Base-by-base conservation (phyloP, 331 rosid genomes). In the Pyrus hybrid region DNA sequence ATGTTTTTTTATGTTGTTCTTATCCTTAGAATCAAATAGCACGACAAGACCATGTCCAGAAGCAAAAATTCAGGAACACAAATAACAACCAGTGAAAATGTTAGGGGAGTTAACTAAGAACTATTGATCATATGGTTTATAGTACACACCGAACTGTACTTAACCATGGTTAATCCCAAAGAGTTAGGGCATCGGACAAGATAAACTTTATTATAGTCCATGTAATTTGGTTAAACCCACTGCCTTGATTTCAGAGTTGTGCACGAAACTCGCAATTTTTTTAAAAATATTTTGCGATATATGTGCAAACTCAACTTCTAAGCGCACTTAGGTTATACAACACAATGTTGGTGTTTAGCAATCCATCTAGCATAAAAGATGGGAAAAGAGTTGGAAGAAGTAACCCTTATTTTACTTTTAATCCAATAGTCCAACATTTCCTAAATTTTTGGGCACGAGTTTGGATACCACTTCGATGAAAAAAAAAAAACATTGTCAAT, bases 191-290 rank as follows among this genome's bases (percentile, higher is more conserved):
- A 74, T 63, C 57, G 65, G 71, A 72, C 80, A 61, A 64, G 47
- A 57, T 29, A 14, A 76, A 80, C 66, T 75, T 81, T 77, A 86
- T 81, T 71, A 37, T 23, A 65, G 58, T 87, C 82, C 65, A 73
- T 67, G 67, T 18, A 78, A 30, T 49, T 56, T n/a, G 51, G 77
- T 66, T 70, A 26, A 2, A 3, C 8, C 66, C 17, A 13, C 63
- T 79, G n/a, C 85, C 88, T 79, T 87, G 72, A 66, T 84, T 91
- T 87, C 86, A 85, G 84, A 56, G 69, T 72, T 71, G 3, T 16
- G 10, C 43, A 68, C 47, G 26, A 54, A 57, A n/a, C 37, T 33
- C 53, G 26, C 54, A 23, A 14, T 61, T 2, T 43, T 2, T 26
- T 29, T 58, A 45, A 0, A 37, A 35, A 68, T 29, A 16, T 63